These are phyloP conservation scores for Apostasia shenzhenica DNA, from an alignment of 106 monocot species.

Conservation along the genomic window DNA sequence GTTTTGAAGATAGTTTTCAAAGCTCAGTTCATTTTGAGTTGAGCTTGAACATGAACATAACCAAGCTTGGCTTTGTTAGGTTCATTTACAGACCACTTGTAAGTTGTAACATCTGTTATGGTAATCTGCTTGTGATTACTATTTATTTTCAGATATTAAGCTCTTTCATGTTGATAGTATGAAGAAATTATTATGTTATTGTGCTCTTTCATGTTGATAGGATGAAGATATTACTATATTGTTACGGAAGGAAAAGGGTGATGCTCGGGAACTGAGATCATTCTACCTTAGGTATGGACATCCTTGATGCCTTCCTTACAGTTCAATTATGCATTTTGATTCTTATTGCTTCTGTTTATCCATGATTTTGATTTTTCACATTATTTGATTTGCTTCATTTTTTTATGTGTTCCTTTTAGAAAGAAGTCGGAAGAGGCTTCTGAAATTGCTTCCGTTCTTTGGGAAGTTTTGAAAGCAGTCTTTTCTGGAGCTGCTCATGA, in stretches of 20 bases:
- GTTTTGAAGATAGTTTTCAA: too few species aligned
- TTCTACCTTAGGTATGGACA: conserved; percentile 38
- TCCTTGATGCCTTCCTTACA: neutral
- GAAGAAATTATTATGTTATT: conserved; percentile 18
- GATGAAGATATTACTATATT: conserved; percentile 31
- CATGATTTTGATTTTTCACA: neutral
- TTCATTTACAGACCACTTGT: too few species aligned
- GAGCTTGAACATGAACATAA: too few species aligned
- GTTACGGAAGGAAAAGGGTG: conserved; percentile 36
- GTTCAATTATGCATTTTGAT: neutral
- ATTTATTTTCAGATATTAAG: neutral
- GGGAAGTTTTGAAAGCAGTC: conserved; percentile 51
- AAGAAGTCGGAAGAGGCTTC: conserved; percentile 19
- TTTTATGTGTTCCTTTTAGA: conserved; percentile 11
- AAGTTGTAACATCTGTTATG: too few species aligned
- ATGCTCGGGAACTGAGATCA: conserved; percentile 53
- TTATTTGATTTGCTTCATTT: conserved; percentile 4
- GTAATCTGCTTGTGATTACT: neutral
- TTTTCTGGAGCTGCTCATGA: conserved; percentile 35
- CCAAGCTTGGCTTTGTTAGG: too few species aligned
- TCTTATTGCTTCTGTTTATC: neutral
- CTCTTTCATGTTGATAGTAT: conserved; percentile 26
- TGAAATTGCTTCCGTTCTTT: conserved; percentile 38
- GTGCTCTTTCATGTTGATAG: conserved; percentile 20
- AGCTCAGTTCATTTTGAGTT: too few species aligned